These are phyloP conservation scores for Kingdonia uniflora DNA, from an alignment of 164 flowering plant genomes.

Conservation along the genomic window DNA sequence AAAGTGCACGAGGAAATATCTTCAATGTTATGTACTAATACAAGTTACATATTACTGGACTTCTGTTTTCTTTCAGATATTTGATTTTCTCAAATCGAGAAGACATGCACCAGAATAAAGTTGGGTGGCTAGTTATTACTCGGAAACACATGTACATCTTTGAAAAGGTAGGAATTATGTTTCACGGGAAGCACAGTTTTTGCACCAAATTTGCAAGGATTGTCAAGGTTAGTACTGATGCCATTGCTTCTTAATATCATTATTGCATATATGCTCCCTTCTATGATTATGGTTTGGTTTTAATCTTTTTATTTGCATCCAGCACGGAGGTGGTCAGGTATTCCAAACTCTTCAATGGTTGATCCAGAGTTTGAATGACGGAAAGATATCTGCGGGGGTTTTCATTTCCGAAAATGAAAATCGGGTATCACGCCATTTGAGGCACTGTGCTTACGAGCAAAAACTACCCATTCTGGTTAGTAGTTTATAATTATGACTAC, in stretches of 20 bases:
- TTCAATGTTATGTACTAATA: too few relatives aligned
- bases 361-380: conserved; percentile 33
- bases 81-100: conserved; percentile 33
- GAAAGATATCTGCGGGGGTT: conserved; percentile 36
- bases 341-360: conserved; percentile 60
- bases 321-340: conserved; percentile 84
- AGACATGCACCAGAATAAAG: conserved; percentile 10
- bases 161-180: conserved; percentile 51
- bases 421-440: conserved; percentile 61
- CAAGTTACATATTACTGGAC: too few relatives aligned
- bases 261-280: not conserved
- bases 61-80: conserved; percentile 32
- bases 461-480: conserved; percentile 59
- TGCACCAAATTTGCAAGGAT: conserved; percentile 33
- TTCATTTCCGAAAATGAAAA: conserved; percentile 50
- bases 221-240: conserved; percentile 26
- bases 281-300: too few relatives aligned
- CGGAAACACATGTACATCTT: conserved; percentile 21
- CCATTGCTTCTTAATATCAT: not conserved
- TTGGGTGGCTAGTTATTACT: conserved; percentile 14
- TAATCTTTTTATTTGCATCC: conserved; percentile 2
- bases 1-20: too few relatives aligned
- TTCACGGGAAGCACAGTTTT: conserved; percentile 47
- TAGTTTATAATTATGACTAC: conserved; percentile 8
- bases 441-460: conserved; percentile 59